phyloP scores from a whole-genome alignment of 2,329 filamentous ascomycete genomes.

The Capronia epimyces region DNA sequence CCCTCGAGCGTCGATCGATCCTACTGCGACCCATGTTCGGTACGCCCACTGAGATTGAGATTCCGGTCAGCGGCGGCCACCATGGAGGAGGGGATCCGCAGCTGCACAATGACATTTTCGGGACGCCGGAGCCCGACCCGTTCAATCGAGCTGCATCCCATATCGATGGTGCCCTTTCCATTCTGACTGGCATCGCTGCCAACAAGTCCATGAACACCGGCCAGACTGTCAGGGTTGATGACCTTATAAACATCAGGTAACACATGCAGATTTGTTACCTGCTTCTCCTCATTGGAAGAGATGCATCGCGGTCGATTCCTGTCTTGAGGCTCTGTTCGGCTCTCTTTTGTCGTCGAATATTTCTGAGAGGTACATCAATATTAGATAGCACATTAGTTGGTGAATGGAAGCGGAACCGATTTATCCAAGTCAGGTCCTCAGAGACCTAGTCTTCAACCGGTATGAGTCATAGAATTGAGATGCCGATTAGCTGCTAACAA shows the following conservation, averaged over 20 bases:
- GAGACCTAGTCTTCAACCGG: no score
- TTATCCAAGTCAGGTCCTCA: no score
- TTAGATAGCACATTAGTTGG: no score
- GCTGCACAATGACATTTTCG: slow-evolving; percentile 82
- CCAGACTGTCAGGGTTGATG: slow-evolving; percentile 4
- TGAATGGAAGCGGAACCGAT: no score
- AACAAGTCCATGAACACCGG: slow-evolving; percentile 52
- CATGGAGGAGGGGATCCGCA: slow-evolving; percentile 84
- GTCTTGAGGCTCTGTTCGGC: not conserved
- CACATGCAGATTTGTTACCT: no score
- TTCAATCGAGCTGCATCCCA: slow-evolving; percentile 3
- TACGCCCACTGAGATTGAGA: slow-evolving; percentile 52
- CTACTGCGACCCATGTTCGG: slow-evolving; percentile 52
- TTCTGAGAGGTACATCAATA: no score
- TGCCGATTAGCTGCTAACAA: no score
- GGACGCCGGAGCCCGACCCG: slow-evolving; percentile 72
- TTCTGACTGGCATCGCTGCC: slow-evolving; percentile 60
- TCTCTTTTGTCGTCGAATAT: no score
- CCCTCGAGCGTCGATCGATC: slow-evolving; percentile 47
- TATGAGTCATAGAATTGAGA: no score
- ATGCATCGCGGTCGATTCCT: not conserved
- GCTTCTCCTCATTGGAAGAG: no score
- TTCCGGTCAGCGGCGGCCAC: slow-evolving; percentile 48
- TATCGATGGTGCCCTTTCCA: slow-evolving; percentile 1
- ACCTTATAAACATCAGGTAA: not conserved